Base-by-base conservation (phyloP, 2,329 filamentous ascomycete species). In the Pestalotiopsis sp. region DNA sequence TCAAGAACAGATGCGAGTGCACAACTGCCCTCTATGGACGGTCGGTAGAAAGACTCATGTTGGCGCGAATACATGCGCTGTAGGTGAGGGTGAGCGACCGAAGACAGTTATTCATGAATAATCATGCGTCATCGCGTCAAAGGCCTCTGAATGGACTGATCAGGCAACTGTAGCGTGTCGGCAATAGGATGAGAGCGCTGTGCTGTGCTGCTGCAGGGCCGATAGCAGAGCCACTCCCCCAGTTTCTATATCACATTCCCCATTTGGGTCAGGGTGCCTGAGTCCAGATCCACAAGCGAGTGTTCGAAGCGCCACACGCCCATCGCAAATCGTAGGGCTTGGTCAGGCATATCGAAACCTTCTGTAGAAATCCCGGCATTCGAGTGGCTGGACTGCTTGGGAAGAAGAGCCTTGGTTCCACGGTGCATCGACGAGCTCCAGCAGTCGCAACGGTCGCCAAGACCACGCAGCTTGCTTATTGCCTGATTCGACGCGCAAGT, bases 161-260 rank as follows among this genome's bases (percentile, higher is more conserved):
- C 31, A 66, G 64, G 64, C 64, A 66, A 66, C 64, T 66, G 64
- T 61, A 41, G 52, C 23, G 38, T 31, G 52, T 60, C 56, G 64
- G 64, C 39, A 56, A 36, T 60, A 52, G 36, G 49, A 25, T 27
- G 58, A 66, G 39, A 27, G 27, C 56, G 38, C 39, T 60, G 14
- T 38, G 27, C 64, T 58, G 52, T 36, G n/a, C 17, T 36, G n/a
- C 17, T 45, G 56, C 64, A 66, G 52, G 64, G 52, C 52, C 64
- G 52, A 66, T 27, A 66, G 58, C 64, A 59, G 56, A 66, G 56
- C 52, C 38, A 66, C 52, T 59, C 52, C 64, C 64, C 27, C 52
- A 66, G 64, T 66, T 66, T 60, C 56, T 66, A 66, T 66, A 66
- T 66, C 64, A 66, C 64, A 66, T 66, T 66, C 64, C 64, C 52